Percentiles rank a stretch among this genome's conserved stretches.
Conservation (phyloP, 1,284 basidiomycete species). For the Boletus coffeatus region DNA sequence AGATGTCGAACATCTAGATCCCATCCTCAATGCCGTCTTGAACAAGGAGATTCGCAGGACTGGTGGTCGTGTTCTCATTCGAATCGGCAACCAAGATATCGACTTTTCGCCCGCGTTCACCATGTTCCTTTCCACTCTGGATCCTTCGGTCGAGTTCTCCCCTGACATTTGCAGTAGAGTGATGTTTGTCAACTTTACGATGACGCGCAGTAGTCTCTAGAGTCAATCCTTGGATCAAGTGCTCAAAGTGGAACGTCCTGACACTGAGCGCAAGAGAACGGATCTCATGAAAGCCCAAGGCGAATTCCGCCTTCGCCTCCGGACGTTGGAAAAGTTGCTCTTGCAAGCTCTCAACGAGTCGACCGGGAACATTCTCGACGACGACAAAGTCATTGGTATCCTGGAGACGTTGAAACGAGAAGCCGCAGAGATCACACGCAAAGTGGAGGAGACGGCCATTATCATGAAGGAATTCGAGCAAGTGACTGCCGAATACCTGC, state of each 20-base stretch:
- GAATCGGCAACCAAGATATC: slow-evolving; percentile 98
- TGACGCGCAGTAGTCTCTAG: slow-evolving; percentile 97
- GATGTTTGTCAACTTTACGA: slow-evolving; percentile 99
- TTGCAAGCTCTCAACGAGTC: slow-evolving; percentile 97
- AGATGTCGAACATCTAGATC: slow-evolving; percentile 97
- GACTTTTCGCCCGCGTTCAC: slow-evolving; percentile 99
- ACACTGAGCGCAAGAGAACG: slow-evolving; percentile 95
- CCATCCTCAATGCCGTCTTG: slow-evolving; percentile 95
- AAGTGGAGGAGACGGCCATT: slow-evolving; percentile 96
- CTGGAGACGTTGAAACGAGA: slow-evolving; percentile 96
- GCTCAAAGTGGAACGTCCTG: slow-evolving; percentile 93
- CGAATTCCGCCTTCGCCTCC: slow-evolving; percentile 91
- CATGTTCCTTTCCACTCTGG: slow-evolving; percentile 97
- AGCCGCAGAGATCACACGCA: slow-evolving; percentile 92
- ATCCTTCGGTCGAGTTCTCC: slow-evolving; percentile 96
- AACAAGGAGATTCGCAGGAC: slow-evolving; percentile 96
- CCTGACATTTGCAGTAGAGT: slow-evolving; percentile 99
- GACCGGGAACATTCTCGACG: slow-evolving; percentile 94
- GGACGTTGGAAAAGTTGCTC: slow-evolving; percentile 90
- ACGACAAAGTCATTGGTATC: slow-evolving; percentile 98
- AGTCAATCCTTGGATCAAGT: slow-evolving; percentile 98
- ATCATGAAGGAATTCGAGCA: slow-evolving; percentile 96
- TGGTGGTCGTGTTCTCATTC: slow-evolving; percentile 95
- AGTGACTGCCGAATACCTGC: slow-evolving; percentile 92
- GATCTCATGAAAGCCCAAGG: slow-evolving; percentile 99